phyloP scores from a whole-genome alignment of 352 stramenopile species.

The Phytopythium delawarense region DNA sequence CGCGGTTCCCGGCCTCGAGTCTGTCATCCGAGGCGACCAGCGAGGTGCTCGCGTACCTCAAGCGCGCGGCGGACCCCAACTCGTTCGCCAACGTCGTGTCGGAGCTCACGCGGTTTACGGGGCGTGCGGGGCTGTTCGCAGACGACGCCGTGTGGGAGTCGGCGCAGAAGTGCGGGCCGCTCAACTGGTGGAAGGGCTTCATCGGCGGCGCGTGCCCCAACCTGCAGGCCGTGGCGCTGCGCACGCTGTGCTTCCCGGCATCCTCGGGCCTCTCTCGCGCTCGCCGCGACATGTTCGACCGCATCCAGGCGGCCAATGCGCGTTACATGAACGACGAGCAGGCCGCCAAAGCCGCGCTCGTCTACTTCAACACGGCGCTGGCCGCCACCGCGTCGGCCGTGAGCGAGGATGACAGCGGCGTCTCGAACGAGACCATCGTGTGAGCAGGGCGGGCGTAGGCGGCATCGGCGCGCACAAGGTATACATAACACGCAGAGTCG shows the following conservation, averaged over 20 bases:
- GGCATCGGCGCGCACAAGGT: not conserved
- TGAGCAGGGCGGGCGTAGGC: slow-evolving; percentile 10
- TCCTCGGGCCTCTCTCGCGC: slow-evolving; percentile 46
- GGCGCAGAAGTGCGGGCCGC: slow-evolving; percentile 60
- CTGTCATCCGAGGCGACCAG: slow-evolving; percentile 51
- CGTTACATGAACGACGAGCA: slow-evolving; percentile 74
- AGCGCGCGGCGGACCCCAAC: slow-evolving; percentile 33
- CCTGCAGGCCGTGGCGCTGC: slow-evolving; percentile 56
- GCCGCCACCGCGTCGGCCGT: slow-evolving; percentile 11
- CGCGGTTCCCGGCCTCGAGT: slow-evolving; percentile 49
- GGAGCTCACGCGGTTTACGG: slow-evolving; percentile 67
- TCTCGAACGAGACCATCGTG: slow-evolving; percentile 47
- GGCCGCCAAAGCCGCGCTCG: slow-evolving; percentile 60
- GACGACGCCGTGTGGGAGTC: slow-evolving; percentile 76
- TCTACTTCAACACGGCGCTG: slow-evolving; percentile 68
- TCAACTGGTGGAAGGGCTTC: slow-evolving; percentile 81
- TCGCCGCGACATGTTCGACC: slow-evolving; percentile 53
- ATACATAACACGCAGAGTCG: slow-evolving; percentile 1
- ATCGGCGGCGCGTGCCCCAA: slow-evolving; percentile 69
- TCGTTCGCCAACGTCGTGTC: slow-evolving; percentile 50
- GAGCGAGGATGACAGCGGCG: slow-evolving; percentile 24
- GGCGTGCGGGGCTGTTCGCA: slow-evolving; percentile 52
- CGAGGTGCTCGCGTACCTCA: slow-evolving; percentile 59
- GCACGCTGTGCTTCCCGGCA: slow-evolving; percentile 54
- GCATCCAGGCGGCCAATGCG: slow-evolving; percentile 45